These are phyloP conservation scores for Boletellus sp. DNA, from an alignment of 768 basidiomycete genomes.

Conservation along the genomic window DNA sequence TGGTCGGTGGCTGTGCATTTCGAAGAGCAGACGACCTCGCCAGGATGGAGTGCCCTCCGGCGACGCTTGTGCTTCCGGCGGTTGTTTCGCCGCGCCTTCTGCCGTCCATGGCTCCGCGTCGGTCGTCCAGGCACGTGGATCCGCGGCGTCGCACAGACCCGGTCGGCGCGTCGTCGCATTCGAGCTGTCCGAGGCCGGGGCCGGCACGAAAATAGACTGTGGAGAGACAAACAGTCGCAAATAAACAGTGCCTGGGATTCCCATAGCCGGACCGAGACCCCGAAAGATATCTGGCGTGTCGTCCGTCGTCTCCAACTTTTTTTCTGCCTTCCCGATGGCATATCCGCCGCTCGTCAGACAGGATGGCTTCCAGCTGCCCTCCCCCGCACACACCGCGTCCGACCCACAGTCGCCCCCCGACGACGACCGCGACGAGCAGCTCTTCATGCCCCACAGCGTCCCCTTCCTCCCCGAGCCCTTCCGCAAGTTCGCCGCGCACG, in stretches of 20 bases:
- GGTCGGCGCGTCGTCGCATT: constrained; percentile 4
- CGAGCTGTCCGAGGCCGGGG: constrained; percentile 12
- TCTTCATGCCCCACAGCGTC: constrained; percentile 45
- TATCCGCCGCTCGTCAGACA: constrained; percentile 46
- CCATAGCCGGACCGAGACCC: constrained; percentile 35
- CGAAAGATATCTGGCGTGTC: constrained; percentile 20
- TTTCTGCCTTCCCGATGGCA: constrained; percentile 17
- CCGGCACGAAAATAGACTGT: constrained; percentile 19
- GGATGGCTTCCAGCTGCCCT: constrained; percentile 69
- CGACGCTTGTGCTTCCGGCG: too few species aligned
- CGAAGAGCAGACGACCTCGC: too few species aligned
- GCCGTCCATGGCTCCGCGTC: too few species aligned
- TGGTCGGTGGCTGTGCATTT: too few species aligned
- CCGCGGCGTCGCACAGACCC: not conserved
- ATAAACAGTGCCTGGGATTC: constrained; percentile 23
- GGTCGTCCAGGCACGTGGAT: too few species aligned
- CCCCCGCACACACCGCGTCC: constrained; percentile 35
- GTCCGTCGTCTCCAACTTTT: not conserved
- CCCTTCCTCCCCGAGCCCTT: constrained; percentile 52
- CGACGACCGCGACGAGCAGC: constrained; percentile 27
- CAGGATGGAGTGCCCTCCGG: too few species aligned
- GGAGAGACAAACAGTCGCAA: constrained; percentile 18
- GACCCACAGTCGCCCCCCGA: constrained; percentile 28
- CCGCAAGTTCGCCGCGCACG: constrained; percentile 51
- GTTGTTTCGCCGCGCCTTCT: too few species aligned